Evolutionary conservation across 2,329 filamentous ascomycete species (phyloP).

Genomic region (Aspergillaceae sp.): DNA sequence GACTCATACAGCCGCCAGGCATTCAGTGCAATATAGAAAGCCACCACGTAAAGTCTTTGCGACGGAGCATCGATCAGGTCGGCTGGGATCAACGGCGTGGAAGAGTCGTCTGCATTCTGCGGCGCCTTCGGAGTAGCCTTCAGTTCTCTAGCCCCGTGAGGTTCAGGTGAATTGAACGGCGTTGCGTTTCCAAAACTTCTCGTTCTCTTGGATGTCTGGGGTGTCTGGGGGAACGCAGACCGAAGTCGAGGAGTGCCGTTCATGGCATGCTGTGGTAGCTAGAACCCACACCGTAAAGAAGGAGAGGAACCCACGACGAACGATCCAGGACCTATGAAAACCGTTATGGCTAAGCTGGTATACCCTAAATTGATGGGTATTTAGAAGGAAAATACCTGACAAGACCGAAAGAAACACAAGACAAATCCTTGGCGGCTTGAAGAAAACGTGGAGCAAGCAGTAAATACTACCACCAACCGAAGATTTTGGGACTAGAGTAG

Average conservation of each 20-base stretch:
- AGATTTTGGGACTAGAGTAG: background rate
- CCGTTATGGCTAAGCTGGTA: no score
- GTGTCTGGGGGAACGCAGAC: constrained; percentile 73
- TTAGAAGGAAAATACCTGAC: background rate
- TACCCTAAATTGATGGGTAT: no score
- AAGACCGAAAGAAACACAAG: background rate
- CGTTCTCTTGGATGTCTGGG: constrained; percentile 42
- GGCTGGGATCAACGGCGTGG: constrained; percentile 65
- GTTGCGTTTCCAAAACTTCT: constrained; percentile 19
- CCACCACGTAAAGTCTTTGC: constrained; percentile 78
- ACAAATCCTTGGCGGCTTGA: background rate
- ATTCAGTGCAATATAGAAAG: constrained; percentile 66
- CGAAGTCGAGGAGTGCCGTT: constrained; percentile 72
- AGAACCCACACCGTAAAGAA: constrained; percentile 2
- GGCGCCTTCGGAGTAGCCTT: constrained; percentile 18
- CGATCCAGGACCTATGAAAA: no score
- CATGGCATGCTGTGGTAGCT: constrained; percentile 56
- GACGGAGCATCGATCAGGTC: constrained; percentile 79
- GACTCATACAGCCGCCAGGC: constrained; percentile 86
- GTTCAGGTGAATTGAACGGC: constrained; percentile 5
- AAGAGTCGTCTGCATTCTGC: constrained; percentile 13
- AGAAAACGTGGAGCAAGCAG: background rate
- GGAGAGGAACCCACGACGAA: background rate
- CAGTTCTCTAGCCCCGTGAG: constrained; percentile 15
- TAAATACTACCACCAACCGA: background rate